Percentiles rank a stretch among this genome's conserved stretches.
These are phyloP conservation scores for Ceratocystis variospora DNA, from an alignment of 2,329 filamentous ascomycete genomes.

Conservation along the genomic window DNA sequence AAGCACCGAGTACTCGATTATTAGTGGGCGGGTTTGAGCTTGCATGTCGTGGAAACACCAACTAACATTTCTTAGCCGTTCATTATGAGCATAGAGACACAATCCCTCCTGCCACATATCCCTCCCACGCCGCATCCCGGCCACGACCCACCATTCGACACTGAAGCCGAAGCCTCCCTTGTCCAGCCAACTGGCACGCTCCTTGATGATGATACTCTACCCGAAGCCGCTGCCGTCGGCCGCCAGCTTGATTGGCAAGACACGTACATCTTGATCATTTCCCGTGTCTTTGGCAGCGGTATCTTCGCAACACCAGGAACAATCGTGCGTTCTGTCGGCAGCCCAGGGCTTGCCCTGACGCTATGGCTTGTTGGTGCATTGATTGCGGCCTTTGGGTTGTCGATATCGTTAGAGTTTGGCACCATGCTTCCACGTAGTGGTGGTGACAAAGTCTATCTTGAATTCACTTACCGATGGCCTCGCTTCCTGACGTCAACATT, in stretches of 20 bases:
- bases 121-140: background rate
- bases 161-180: background rate
- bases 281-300: constrained; percentile 53
- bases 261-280: constrained; percentile 54
- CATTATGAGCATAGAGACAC: constrained; percentile 7
- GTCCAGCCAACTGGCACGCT: constrained; percentile 23
- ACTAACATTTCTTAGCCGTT: background rate
- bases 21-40: background rate
- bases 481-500: constrained; percentile 50
- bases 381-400: constrained; percentile 46
- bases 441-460: constrained; percentile 56
- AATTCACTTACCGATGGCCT: constrained; percentile 52
- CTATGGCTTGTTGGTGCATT: constrained; percentile 51
- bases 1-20: background rate
- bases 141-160: background rate
- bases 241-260: constrained; percentile 48
- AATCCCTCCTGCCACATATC: background rate
- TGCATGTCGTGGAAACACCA: background rate
- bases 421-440: constrained; percentile 58
- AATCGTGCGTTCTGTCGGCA: constrained; percentile 53
- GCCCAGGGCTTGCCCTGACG: constrained; percentile 46
- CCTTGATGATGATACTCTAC: constrained; percentile 45
- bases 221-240: constrained; percentile 43
- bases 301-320: constrained; percentile 60
- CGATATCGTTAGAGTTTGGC: constrained; percentile 52